These are phyloP conservation scores for Spinellus fusiger DNA, from an alignment of 192 early-diverging fungal species.

Conservation along the genomic window DNA sequence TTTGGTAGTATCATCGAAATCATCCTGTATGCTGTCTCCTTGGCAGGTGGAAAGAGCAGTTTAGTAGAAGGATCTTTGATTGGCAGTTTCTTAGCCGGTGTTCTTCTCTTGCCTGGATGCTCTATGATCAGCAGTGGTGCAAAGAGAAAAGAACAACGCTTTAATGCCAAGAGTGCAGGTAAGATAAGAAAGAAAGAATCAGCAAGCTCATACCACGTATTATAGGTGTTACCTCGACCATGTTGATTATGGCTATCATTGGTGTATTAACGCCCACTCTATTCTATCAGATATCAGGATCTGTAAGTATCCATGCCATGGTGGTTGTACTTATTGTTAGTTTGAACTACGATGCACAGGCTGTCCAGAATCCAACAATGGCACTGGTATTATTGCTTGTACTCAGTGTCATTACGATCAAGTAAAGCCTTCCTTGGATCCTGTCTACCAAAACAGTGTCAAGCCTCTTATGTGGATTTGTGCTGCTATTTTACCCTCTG, in stretches of 20 bases:
- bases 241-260: conserved; percentile 92
- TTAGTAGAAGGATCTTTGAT: conserved; percentile 91
- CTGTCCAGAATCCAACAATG: conserved; percentile 32
- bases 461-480: conserved; percentile 85
- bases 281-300: conserved; percentile 89
- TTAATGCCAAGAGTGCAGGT: conserved; percentile 91
- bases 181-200: conserved; percentile 1
- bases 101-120: conserved; percentile 88
- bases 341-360: conserved; percentile 51
- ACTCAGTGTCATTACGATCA: conserved; percentile 60
- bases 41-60: conserved; percentile 78
- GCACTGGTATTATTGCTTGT: conserved; percentile 35
- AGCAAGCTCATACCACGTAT: background rate
- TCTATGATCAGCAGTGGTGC: conserved; percentile 92
- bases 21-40: conserved; percentile 85
- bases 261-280: conserved; percentile 90
- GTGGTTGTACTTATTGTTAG: conserved; percentile 18
- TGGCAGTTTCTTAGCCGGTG: conserved; percentile 83
- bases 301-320: conserved; percentile 28
- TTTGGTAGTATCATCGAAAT: conserved; percentile 97
- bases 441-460: conserved; percentile 73
- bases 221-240: conserved; percentile 83
- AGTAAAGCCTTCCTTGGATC: conserved; percentile 65
- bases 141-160: conserved; percentile 87
- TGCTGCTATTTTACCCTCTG: conserved; percentile 63